Base-by-base conservation (phyloP, 2,329 filamentous ascomycete species). In the Alternaria sp. region DNA sequence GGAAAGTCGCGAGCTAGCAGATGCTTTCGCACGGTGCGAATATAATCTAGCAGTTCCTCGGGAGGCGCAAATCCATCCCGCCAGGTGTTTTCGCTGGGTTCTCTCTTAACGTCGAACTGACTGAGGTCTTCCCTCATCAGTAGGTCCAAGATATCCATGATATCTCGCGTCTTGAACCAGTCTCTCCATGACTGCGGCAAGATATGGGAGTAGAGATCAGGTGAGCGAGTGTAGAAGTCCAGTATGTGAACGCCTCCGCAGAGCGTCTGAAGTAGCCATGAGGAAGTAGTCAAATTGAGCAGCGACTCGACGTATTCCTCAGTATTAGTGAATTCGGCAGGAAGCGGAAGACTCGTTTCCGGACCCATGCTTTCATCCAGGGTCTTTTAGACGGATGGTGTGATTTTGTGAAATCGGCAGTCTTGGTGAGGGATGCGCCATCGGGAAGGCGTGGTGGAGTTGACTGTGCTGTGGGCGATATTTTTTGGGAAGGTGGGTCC, bases 161-260 rank as follows among this genome's bases (percentile, higher is more conserved):
- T 87, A 55, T 92, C 88, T 74, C 88, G 87, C 18, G 85, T 80
- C 37, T 90, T 82, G 69, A 98, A 90, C 82, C 94, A 98, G 0
- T 84, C 76, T 67, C 92, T 88, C 96, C 96, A 99, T 79, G 94
- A 89, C 64, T 86, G 78, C 0, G 94, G 92, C 2, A 99, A 80
- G 2, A 95, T 87, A 1, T 87, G 85, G 56, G 91, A 88, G 78
- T 97, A 99, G 0, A 97, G 86, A 67, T 93, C 91, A 6, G 93
- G 92, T 51, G 93, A 88, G 45, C 89, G 88, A 3, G 94, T 97
- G 82, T 97, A 93, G 81, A 99, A 98, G 79, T 99, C 96, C 60
- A 98, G 86, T 66, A 99, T 94, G 77, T 99, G 96, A 1, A 98
- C 92, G n/a, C 95, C 94, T 58, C 96, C 96, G 76, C 94, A 97